Evolutionary conservation across 2,329 filamentous ascomycete species (phyloP), one percentile per base, ranked within the genome.

Genomic region (Cordyceps tenuipes): DNA sequence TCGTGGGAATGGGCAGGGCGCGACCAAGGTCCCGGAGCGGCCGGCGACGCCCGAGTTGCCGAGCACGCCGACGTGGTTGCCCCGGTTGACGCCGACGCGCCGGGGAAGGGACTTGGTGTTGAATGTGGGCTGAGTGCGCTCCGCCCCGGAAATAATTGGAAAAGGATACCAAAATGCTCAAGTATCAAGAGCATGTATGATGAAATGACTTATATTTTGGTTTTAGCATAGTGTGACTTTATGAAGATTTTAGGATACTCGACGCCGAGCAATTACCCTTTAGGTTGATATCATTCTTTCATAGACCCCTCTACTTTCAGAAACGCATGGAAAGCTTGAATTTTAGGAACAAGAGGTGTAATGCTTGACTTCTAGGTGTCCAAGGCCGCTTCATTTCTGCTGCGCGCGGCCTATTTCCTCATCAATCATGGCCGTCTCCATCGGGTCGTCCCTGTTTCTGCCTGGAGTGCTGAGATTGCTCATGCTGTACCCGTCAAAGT

Each of bases 71-170:
- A 78, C 78, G 1, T 87, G 85, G 84, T 76, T 84, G 64, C 86
- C 86, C 3, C 81, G 79, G 64, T 67, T 90, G 66, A 90, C 87
- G 50, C 87, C 87, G 3, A 85, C 83, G 60, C 75, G 85, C 62
- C 78, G 83, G 53, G 87, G 87, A 0, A 82, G 86, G 29, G 85
- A 89, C 68, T 67, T 90, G 62, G 86, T 81, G 64, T 67, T 85
- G 65, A 80, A 80, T 64, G 81, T 85, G 63, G 76, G 78, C 62
- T 83, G 62, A 65, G 39, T 83, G 62, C 65, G 39, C 21, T 26
- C 7, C n/a, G 31, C 19, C 21, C 6, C 12, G 12, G 29, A 34
- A 3, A 21, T n/a, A 29, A 9, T 29, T 36, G 9, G 12, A 55
- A 26, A 53, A 26, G 56, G 36, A 58, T 23, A 29, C 29, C 5